Evolutionary conservation across 2,329 filamentous ascomycete genomes (phyloP), one percentile per base, ranked within the genome.

Genomic region (Lecanoromycetidae sp.): DNA sequence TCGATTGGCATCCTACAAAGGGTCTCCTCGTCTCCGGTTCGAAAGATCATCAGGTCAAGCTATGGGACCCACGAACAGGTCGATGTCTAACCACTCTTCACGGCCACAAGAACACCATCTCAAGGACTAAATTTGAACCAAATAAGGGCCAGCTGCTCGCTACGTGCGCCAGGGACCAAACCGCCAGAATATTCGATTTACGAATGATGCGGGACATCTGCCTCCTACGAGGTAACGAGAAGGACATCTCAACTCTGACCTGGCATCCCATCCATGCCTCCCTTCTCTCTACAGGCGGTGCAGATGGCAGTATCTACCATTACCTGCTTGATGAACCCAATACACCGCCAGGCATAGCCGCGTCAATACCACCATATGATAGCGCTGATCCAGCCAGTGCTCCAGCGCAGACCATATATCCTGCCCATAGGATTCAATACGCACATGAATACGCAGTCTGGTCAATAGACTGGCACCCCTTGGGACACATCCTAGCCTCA

Each of bases 161-260:
- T 29, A 95, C 91, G 0, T 93, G 87, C 26, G 91, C 88, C 35
- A 78, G 91, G 61, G 91, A 98, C 59, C 86, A 94, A 62, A 94
- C 86, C 1, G 87, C 88, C 7, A 80, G 91, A 51, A 79, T 98
- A 37, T 96, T 96, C 59, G 91, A 98, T 62, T 73, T 98, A 47
- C 80, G 91, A 40, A 94, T 94, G 84, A 96, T 98, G 91, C 84
- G 91, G 53, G 91, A 98, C 63, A 88, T 96, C 47, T 86, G 87
- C 57, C 77, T 96, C 38, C 76, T 98, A 19, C 84, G 90, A 56
- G 91, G 91, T 6, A 88, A 96, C 61, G 88, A 96, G 57, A 96
- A 95, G 66, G 91, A 95, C 55, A 86, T 98, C 51, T 90, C 87
- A 10, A 93, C 87, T 1, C 68, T 98, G 42, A 75, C 85, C 3